Base-by-base conservation (phyloP, 2,329 filamentous ascomycete species). In the Lachnellula willkommii region DNA sequence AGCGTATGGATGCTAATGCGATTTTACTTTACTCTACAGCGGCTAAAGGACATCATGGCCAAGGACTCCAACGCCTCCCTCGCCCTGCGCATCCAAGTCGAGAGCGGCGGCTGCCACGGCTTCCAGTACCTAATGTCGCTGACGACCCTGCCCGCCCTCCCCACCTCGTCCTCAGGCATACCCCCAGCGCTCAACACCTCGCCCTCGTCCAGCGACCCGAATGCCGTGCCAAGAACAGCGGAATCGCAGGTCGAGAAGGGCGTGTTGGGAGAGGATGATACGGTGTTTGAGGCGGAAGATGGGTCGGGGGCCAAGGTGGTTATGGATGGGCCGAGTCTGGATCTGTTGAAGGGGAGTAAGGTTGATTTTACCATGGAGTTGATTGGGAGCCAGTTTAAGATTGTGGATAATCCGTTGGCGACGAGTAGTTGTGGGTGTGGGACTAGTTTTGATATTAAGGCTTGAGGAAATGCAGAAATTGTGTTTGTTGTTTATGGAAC, bases 91-190 rank as follows among this genome's bases (percentile, higher is more conserved):
- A 89, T 99, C 63, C 87, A 89, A 59, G 92, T 99, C 56, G 91
- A 95, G 69, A 90, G 88, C 55, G 94, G 94, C 61, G 94, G 94
- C 54, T 99, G 94, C 72, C 94, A 99, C 73, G 94, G 94, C 50
- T 99, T 99, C 72, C 94, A 99, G 71, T 99, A 99, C 70, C 76
- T 95, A 47, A 96, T 99, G 89, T 89, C 86, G 15, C 79, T 97
- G 4, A 87, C 90, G 2, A 83, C 81, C 0, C 73, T 87, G 66
- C 73, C 1, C 62, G 69, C 5, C 64, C 53, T 79, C 6, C 37
- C 50, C 24, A 17, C 45, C 14, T 37, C 39, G 24, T 6, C 51
- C 46, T 49, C 32, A 35, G 35, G 36, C 11, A 9, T 51, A 9
- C 32, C 47, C 45, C 55, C 58, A 15, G 59, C 60, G 20, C 40